phyloP scores from a whole-genome alignment of 169 alveolate genomes.

The Eimeria necatrix region DNA sequence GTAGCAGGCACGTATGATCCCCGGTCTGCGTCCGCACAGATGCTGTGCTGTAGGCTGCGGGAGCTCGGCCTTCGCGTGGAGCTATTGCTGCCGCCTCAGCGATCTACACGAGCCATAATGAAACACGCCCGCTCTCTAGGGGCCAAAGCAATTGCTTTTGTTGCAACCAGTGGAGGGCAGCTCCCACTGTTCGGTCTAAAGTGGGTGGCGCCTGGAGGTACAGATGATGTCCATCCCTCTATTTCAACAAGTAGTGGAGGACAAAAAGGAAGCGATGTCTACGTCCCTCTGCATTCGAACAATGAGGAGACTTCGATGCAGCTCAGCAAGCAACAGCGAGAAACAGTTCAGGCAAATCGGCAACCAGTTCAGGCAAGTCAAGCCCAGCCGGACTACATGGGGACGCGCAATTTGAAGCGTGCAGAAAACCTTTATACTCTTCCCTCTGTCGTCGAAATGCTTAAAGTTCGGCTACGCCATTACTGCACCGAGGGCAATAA shows the following conservation, averaged over 20 bases:
- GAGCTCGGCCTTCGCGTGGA: constrained; percentile 61
- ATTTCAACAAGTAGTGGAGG: not conserved
- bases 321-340: not conserved
- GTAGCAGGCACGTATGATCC: not conserved
- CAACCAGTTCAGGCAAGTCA: not conserved
- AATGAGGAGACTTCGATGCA: no score
- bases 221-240: not conserved
- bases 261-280: not conserved
- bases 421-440: not conserved
- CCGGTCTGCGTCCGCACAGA: constrained; percentile 18
- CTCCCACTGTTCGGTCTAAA: not conserved
- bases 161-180: not conserved
- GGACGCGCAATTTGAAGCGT: not conserved
- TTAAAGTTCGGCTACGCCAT: not conserved
- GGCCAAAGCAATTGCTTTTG: constrained; percentile 41
- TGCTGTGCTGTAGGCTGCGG: constrained; percentile 66
- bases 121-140: constrained; percentile 62
- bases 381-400: not conserved
- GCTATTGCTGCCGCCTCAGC: constrained; percentile 59
- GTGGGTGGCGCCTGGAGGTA: not conserved
- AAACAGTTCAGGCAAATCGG: not conserved
- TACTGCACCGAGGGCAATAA: no score
- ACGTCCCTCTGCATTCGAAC: not conserved
- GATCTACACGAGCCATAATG: constrained; percentile 28
- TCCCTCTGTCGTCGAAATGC: constrained; percentile 5